Percentiles rank a stretch among this genome's conserved stretches.
Conservation (phyloP, 495 filamentous ascomycete species). For the Aspergillus incahuasiensis region DNA sequence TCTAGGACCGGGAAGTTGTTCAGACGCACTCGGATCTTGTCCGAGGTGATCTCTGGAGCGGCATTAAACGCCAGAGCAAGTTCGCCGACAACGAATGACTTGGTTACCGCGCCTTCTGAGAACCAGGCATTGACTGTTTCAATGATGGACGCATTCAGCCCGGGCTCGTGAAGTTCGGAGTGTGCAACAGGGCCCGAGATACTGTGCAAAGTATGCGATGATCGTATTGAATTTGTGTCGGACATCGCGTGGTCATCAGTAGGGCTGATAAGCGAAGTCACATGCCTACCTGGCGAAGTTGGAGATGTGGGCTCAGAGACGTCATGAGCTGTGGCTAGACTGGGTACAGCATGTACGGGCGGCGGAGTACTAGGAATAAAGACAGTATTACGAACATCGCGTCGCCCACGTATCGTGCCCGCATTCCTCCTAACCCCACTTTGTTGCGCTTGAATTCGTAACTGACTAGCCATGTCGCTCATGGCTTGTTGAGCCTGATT, state of each 20-base stretch:
- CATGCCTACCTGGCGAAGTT: constrained; percentile 36
- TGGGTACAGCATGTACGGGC: constrained; percentile 29
- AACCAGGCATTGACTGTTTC: constrained; percentile 87
- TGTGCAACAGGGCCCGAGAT: constrained; percentile 59
- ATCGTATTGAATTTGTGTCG: constrained; percentile 89
- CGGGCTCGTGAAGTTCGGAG: constrained; percentile 74
- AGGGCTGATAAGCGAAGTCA: constrained; percentile 42
- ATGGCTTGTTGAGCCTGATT: constrained; percentile 82
- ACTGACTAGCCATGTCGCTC: constrained; percentile 83
- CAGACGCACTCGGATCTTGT: constrained; percentile 65
- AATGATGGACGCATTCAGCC: constrained; percentile 85
- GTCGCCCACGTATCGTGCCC: constrained; percentile 78
- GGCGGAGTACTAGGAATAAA: constrained; percentile 57
- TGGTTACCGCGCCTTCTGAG: constrained; percentile 64
- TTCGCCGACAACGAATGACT: constrained; percentile 78
- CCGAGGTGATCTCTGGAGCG: constrained; percentile 41
- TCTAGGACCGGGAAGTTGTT: constrained; percentile 90
- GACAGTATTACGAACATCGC: constrained; percentile 86
- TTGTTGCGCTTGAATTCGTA: constrained; percentile 58
- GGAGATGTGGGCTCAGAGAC: constrained; percentile 24
- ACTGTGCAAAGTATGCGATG: constrained; percentile 73
- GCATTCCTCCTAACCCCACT: constrained; percentile 57
- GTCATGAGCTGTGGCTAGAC: constrained; percentile 18
- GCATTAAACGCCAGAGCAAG: constrained; percentile 83
- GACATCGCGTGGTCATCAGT: constrained; percentile 61